Evolutionary conservation across 768 basidiomycete genomes (phyloP), one percentile per base, ranked within the genome.

Genomic region (Mycena galericulata): DNA sequence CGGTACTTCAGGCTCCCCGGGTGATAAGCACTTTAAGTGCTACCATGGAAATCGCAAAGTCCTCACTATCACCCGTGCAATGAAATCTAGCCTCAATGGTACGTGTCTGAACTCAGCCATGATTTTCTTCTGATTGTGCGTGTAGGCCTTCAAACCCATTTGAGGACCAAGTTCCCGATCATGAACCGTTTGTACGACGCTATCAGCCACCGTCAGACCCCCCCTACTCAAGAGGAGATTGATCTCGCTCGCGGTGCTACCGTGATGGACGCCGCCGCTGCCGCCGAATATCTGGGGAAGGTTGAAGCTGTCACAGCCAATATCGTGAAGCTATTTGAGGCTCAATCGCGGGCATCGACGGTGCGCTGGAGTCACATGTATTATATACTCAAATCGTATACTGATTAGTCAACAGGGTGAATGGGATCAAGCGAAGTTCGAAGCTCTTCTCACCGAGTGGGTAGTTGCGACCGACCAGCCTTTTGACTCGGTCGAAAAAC

Each of bases 401-500:
- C 34, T 59, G 29, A 62, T 53, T 29, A n/a, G 6, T 36, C 14
- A 6, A 7, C 53, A 75, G 72, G 70, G 54, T 12, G 43, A 63
- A 5, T 75, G 65, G 58, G 64, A 65, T 58, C 73, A 75, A 41
- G 54, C 36, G 10, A 29, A 71, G 24, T 75, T 75, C 27, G 70
- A 73, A n/a, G 24, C 17, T 6, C 68, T 72, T 14, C 53, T 75
- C n/a, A 62, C 63, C 1, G 65, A 73, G 47, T 73, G 72, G 67
- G 47, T 75, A 3, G 67, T 66, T 18, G 58, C 65, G 2, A 65
- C 56, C 26, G 69, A 76, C 45, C 73, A 74, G 26, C 71, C 73
- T 1, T 75, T 77, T 27, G 70, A 75, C 5, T 68, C 68, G 41
- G 71, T 75, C 56, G 71, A 74, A 9, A 66, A 69, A 26, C 69